Evolutionary conservation across 139 green algal species (phyloP), one percentile per base, ranked within the genome.

Genomic region (Yamagishiella unicocca): DNA sequence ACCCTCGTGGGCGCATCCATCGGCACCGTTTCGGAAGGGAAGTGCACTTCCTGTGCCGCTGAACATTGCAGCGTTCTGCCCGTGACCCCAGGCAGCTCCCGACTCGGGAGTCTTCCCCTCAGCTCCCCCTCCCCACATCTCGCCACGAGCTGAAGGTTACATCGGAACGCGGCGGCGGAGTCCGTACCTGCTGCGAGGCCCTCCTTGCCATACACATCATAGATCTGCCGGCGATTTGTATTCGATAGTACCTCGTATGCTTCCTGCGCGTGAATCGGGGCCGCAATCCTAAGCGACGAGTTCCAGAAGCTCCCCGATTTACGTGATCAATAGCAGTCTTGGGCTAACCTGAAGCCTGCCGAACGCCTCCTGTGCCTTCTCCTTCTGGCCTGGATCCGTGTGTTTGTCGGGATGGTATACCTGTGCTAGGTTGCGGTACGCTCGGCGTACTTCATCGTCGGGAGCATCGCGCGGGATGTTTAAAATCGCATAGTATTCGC

Each of bases 391-490:
- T 1, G 83, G 55, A 19, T 91, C 80, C 3, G 45, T 22, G 46
- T 96, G 93, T 75, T 96, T 96, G 68, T 96, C 93, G 0, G 93
- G 93, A 37, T 96, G 93, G 45, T 94, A 96, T 0, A 92, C 89
- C 22, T 87, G 66, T 50, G 92, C 92, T 0, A 95, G 86, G 29
- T 83, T 68, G 54, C 88, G 85, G 68, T 94, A 95, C 4, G 92
- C 91, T 24, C 76, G 54, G 21, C 42, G 74, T 9, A 90, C 77
- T 7, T 90, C 90, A 4, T 91, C 84, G 10, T 81, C 61, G 3
- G 64, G 53, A 4, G 84, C 93, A 73, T 93, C 90, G 14, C 83
- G 82, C 2, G 91, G 83, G 21, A 95, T 79, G 62, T 95, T 95
- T 14, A 95, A 72, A 2, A 92, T 74, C 0, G 93, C 89, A 80